Percentiles rank a stretch among this genome's conserved stretches.
Evolutionary conservation across 2,329 filamentous ascomycete species (phyloP).

Genomic region (Xylariaceae sp.): DNA sequence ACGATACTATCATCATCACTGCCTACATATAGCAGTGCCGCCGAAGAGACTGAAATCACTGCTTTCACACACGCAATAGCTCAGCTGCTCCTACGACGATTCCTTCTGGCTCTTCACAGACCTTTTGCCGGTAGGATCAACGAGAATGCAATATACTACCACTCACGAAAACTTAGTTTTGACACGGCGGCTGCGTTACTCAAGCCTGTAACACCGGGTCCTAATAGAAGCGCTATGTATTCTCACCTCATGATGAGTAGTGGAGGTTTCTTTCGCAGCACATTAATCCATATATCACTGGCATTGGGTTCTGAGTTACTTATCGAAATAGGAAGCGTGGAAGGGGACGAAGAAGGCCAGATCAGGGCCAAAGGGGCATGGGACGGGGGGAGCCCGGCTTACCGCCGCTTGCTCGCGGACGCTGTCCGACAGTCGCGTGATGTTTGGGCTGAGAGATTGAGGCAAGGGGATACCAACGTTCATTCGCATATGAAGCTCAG

Average conservation of each 20-base stretch:
- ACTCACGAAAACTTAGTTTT: constrained; percentile 11
- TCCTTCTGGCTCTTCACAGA: constrained; percentile 8
- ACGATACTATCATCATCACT: neutral
- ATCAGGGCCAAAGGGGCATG: too few species aligned
- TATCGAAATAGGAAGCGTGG: constrained; percentile 4
- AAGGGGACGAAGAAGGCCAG: neutral
- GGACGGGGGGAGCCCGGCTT: constrained; percentile 6
- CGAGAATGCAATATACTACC: constrained; percentile 9
- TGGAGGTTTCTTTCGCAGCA: constrained; percentile 5
- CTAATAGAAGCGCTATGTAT: neutral
- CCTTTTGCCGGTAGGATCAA: constrained; percentile 7
- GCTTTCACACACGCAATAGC: constrained; percentile 3
- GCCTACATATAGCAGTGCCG: neutral
- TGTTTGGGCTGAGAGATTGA: constrained; percentile 5
- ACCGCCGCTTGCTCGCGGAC: constrained; percentile 7
- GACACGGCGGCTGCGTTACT: constrained; percentile 6
- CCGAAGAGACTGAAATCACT: neutral
- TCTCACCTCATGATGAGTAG: constrained; percentile 6
- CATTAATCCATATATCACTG: constrained; percentile 3
- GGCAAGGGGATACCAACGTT: constrained; percentile 6
- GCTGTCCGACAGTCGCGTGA: constrained; percentile 5
- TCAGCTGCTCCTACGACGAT: constrained; percentile 5
- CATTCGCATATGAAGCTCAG: constrained; percentile 9
- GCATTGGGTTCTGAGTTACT: constrained; percentile 9
- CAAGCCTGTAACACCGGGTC: too few species aligned